Base-by-base conservation (phyloP, 2,329 filamentous ascomycete genomes). In the Cladosporium sp. region DNA sequence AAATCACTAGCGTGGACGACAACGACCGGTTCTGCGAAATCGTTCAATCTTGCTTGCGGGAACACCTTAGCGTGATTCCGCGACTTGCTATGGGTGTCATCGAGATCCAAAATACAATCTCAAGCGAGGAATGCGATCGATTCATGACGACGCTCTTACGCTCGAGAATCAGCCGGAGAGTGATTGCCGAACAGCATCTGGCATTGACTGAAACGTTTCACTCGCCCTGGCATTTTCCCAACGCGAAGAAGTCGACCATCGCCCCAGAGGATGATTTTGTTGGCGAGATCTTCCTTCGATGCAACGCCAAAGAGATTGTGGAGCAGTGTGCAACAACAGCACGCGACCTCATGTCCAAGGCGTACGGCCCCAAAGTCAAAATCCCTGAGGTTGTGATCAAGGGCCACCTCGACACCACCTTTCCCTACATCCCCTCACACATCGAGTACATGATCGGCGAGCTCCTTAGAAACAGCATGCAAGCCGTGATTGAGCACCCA, bases 391-490 rank as follows among this genome's bases (percentile, higher is more conserved):
- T 98, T 69, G 82, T 80, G 43, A 78, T 98, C 53, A 80, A 86
- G 57, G 93, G 95, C 18, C 90, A 98, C 66, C 77, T 93, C 2
- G 83, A 88, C 31, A 91, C 91, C 4, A 95, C 85, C 32, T 98
- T 98, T 66, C 93, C 95, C 1, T 98, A 96, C 65, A 97, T 98
- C 58, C 81, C 95, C 48, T 93, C 86, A 65, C 93, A 97, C 68
- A 80, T 98, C 48, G 92, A 98, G 72, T 98, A 98, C 71, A 96
- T 98, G 62, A 82, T 98, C 53, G 91, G 93, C 48, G 93, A 98
- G 73, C 83, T 98, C 18, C 77, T 98, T 19, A 85, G 93, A 35
- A 98, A 98, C 72, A 95, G 89, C 0, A 88, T 98, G 13, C 91
- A 97, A 70, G 91, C 91, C 16, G 84, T 93, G 35, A 85, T 95